A percentile compares a stretch with the other conserved stretches of the same genome.
Evolutionary conservation across 2,329 filamentous ascomycete species (phyloP).

Genomic region (Bipolaris sorokiniana): DNA sequence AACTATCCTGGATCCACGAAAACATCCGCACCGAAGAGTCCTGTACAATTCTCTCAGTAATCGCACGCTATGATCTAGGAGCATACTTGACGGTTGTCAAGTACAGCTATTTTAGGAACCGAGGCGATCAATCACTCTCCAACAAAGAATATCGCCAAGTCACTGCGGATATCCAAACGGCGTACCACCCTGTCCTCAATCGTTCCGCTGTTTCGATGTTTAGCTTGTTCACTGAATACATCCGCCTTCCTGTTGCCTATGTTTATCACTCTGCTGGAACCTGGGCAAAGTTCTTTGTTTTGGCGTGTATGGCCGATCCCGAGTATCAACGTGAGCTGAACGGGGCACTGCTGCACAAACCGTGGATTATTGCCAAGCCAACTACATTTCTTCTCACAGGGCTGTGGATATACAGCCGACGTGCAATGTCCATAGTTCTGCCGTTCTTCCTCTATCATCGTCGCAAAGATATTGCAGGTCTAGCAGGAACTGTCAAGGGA

Average conservation of each 20-base stretch:
- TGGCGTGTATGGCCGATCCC: slow-evolving; percentile 59
- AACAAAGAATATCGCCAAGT: slow-evolving; percentile 43
- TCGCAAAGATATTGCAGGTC: slow-evolving; percentile 55
- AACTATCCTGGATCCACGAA: slow-evolving; percentile 54
- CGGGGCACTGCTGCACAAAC: slow-evolving; percentile 50
- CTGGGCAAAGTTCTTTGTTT: slow-evolving; percentile 57
- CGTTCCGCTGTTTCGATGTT: slow-evolving; percentile 35
- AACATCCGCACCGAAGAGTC: slow-evolving; percentile 52
- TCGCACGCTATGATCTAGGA: slow-evolving; percentile 58
- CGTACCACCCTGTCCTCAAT: slow-evolving; percentile 41
- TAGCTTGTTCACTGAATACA: slow-evolving; percentile 28
- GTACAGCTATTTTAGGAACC: slow-evolving; percentile 40
- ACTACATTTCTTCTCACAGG: slow-evolving; percentile 52
- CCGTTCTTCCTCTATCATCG: slow-evolving; percentile 58
- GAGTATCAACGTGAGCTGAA: slow-evolving; percentile 60
- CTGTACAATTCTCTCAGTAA: slow-evolving; percentile 47
- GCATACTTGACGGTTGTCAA: slow-evolving; percentile 48
- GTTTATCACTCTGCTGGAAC: slow-evolving; percentile 54
- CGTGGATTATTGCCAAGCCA: slow-evolving; percentile 46
- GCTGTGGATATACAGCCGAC: slow-evolving; percentile 57
- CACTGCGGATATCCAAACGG: slow-evolving; percentile 41
- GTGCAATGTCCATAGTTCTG: slow-evolving; percentile 53
- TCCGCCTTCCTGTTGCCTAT: slow-evolving; percentile 48
- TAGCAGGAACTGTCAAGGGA: slow-evolving; percentile 58
- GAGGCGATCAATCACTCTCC: slow-evolving; percentile 27